Evolutionary conservation across 352 stramenopile genomes (phyloP).

Genomic region (Pythium phragmiticola): DNA sequence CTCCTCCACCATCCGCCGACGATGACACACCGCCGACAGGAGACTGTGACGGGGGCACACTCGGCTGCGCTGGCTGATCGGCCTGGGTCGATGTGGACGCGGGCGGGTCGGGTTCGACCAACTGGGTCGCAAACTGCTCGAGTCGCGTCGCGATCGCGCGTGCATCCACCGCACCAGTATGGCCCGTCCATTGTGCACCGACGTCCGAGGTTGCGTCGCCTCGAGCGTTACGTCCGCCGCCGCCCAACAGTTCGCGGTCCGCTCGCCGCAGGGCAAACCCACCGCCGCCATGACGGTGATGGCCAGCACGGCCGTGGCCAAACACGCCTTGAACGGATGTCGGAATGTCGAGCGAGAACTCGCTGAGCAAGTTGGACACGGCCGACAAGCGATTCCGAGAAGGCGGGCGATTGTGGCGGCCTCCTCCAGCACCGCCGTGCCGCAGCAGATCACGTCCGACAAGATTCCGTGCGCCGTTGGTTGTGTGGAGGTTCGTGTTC

Average conservation of each 20-base stretch:
- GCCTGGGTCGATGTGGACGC: not conserved
- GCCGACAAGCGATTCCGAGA: conserved; percentile 64
- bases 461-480: conserved; percentile 25
- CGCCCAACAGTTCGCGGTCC: conserved; percentile 52
- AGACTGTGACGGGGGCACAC: not conserved
- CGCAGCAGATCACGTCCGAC: conserved; percentile 48
- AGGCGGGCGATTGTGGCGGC: conserved; percentile 45
- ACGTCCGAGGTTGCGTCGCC: conserved; percentile 21
- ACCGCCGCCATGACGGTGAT: conserved; percentile 26
- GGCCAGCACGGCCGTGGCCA: conserved; percentile 23
- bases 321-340: conserved; percentile 37
- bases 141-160: conserved; percentile 71
- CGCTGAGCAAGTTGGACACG: conserved; percentile 75
- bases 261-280: conserved; percentile 33
- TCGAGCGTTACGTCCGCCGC: conserved; percentile 31
- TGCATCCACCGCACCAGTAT: conserved; percentile 38
- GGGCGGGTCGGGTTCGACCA: conserved; percentile 37
- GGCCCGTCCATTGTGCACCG: conserved; percentile 21
- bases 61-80: not conserved
- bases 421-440: conserved; percentile 27
- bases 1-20: not conserved
- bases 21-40: not conserved
- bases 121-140: conserved; percentile 66
- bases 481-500: conserved; percentile 57
- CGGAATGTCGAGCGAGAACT: conserved; percentile 82